Evolutionary conservation across 1,284 basidiomycete species (phyloP).

Genomic region (Microbotryum lychnidis-dioicae): DNA sequence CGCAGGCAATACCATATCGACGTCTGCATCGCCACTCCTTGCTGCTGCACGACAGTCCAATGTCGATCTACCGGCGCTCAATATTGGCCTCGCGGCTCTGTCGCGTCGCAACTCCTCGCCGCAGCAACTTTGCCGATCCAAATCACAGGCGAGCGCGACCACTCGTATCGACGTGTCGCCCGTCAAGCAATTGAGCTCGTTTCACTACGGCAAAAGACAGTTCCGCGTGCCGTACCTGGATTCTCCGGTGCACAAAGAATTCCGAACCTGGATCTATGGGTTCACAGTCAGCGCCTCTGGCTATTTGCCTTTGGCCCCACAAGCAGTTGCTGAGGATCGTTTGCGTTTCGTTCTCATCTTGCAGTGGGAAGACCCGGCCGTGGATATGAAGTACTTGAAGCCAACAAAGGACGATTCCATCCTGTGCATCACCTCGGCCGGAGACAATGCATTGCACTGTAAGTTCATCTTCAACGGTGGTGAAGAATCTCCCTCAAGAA

Average conservation of each 20-base stretch:
- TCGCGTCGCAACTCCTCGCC: conserved; percentile 36
- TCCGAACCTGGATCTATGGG: conserved; percentile 45
- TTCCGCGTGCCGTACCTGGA: conserved; percentile 65
- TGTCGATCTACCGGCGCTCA: conserved; percentile 19
- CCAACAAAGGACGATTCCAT: conserved; percentile 59
- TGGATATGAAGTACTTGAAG: conserved; percentile 62
- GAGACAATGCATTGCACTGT: conserved; percentile 70
- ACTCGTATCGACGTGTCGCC: conserved; percentile 28
- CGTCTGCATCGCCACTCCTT: conserved; percentile 39
- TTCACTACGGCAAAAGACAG: conserved; percentile 61
- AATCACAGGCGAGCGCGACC: conserved; percentile 18
- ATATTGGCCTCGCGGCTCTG: conserved; percentile 25
- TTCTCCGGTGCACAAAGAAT: conserved; percentile 63
- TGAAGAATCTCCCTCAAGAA: not conserved
- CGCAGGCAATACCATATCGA: conserved; percentile 57
- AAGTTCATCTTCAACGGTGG: not conserved
- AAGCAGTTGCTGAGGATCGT: not conserved
- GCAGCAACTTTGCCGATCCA: conserved; percentile 10
- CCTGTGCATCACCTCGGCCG: conserved; percentile 68
- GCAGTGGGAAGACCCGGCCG: conserved; percentile 72
- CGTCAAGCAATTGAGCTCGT: conserved; percentile 45
- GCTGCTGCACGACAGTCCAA: conserved; percentile 29
- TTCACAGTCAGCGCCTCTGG: not conserved
- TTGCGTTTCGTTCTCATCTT: conserved; percentile 46
- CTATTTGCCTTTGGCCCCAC: not conserved